phyloP scores from a whole-genome alignment of 2,329 filamentous ascomycete genomes.

The Ascochyta clinopodiicola region DNA sequence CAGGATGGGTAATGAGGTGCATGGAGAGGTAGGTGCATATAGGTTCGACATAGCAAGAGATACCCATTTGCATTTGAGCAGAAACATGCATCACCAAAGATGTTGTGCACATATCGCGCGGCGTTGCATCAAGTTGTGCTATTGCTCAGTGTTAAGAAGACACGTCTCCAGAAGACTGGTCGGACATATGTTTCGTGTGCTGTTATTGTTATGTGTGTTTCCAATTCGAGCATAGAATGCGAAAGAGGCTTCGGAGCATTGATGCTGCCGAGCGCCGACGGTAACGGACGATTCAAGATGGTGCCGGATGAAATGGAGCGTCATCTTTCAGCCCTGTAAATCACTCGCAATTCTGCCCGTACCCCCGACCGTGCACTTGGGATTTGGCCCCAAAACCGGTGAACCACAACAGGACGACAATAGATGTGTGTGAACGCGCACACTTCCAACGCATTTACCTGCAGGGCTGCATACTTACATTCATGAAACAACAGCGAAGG shows the following conservation, averaged over 20 bases:
- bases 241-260: conserved; percentile 2
- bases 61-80: conserved; percentile 16
- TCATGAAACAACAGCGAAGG: conserved; percentile 6
- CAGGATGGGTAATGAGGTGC: conserved; percentile 10
- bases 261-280: neutral
- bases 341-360: neutral
- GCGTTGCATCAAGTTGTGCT: neutral
- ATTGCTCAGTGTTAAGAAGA: neutral
- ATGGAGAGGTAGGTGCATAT: neutral
- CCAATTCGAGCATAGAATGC: conserved; percentile 1
- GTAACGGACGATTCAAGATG: neutral
- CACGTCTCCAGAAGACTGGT: neutral
- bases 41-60: conserved; percentile 3
- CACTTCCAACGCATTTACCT: conserved; percentile 8
- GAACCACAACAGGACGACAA: conserved; percentile 13
- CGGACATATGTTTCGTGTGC: neutral
- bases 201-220: conserved; percentile 5
- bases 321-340: conserved; percentile 12
- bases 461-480: conserved; percentile 6
- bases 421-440: conserved; percentile 6
- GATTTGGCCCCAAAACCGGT: conserved; percentile 18
- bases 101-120: neutral
- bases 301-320: neutral
- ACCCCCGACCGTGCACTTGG: conserved; percentile 1
- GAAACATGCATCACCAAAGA: neutral